Percentiles rank a stretch among this genome's conserved stretches.
Evolutionary conservation across 768 basidiomycete genomes (phyloP).

Genomic region (Naganishia kalamii): DNA sequence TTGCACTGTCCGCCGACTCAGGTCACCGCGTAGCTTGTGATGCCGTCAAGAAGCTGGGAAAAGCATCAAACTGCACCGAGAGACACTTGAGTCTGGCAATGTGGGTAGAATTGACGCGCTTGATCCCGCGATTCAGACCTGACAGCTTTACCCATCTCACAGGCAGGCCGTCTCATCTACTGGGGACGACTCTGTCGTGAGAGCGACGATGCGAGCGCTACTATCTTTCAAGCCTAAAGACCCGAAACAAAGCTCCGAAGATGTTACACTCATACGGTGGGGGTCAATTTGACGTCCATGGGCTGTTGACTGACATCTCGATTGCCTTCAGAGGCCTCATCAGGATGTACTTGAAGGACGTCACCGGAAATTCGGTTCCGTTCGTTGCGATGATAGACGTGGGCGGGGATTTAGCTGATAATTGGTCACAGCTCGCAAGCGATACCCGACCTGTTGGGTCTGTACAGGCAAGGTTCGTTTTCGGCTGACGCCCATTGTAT

Average conservation of each 20-base stretch:
- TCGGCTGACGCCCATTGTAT: background rate
- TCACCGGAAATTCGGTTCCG: background rate
- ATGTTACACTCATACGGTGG: background rate
- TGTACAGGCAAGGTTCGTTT: background rate
- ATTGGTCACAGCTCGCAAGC: background rate
- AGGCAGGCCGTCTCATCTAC: background rate
- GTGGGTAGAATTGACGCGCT: background rate
- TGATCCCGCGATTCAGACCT: too few species aligned
- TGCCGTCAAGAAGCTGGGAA: background rate
- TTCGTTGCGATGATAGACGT: too few species aligned
- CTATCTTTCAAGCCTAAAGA: background rate
- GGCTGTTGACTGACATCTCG: background rate
- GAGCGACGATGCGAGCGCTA: background rate
- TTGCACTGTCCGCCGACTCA: background rate
- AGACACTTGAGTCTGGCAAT: constrained; percentile 4
- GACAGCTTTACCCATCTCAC: background rate
- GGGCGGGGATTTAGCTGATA: too few species aligned
- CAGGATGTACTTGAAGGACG: constrained; percentile 3
- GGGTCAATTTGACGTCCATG: background rate
- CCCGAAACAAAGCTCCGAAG: background rate
- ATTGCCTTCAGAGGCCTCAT: background rate
- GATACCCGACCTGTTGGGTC: background rate
- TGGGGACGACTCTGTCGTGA: background rate
- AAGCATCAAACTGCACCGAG: background rate
- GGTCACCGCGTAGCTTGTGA: background rate